A percentile compares a stretch with the other conserved stretches of the same genome.
Evolutionary conservation across 768 basidiomycete genomes (phyloP).

Genomic region (Stropharia rugosoannulata): DNA sequence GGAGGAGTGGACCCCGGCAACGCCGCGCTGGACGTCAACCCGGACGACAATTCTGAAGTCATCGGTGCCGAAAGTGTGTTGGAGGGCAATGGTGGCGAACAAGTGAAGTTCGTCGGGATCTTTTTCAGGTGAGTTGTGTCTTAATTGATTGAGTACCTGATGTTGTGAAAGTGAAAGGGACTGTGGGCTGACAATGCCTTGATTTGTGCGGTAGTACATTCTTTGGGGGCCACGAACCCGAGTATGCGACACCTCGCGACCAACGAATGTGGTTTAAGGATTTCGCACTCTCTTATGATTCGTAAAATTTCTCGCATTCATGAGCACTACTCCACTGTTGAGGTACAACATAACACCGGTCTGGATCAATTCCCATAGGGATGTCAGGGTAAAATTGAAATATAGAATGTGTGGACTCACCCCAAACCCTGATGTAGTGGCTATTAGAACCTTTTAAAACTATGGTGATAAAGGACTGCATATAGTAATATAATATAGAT

Average conservation of each 20-base stretch:
- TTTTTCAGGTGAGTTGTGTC: constrained; percentile 68
- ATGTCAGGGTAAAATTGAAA: neutral
- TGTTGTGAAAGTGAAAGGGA: neutral
- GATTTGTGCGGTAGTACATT: constrained; percentile 23
- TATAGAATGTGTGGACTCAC: neutral
- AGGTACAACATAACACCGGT: neutral
- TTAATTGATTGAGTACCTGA: neutral
- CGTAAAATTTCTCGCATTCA: constrained; percentile 12
- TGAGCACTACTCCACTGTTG: neutral
- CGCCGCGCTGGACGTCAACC: neutral
- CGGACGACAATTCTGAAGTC: neutral
- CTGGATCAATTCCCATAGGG: neutral
- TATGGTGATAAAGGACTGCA: neutral
- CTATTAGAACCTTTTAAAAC: neutral
- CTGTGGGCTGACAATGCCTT: neutral
- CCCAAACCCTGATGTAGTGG: neutral
- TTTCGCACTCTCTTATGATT: constrained; percentile 35
- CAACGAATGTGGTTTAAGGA: constrained; percentile 76
- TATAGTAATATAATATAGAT: neutral
- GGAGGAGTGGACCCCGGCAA: neutral
- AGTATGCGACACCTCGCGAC: constrained; percentile 70
- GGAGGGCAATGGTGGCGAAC: constrained; percentile 11
- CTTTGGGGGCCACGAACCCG: constrained; percentile 70
- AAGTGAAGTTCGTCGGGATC: constrained; percentile 47
- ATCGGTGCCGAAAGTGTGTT: constrained; percentile 8